A percentile compares a stretch with the other conserved stretches of the same genome.
phyloP scores from a whole-genome alignment of 2,329 filamentous ascomycete genomes.

The Paraphoma sp. region DNA sequence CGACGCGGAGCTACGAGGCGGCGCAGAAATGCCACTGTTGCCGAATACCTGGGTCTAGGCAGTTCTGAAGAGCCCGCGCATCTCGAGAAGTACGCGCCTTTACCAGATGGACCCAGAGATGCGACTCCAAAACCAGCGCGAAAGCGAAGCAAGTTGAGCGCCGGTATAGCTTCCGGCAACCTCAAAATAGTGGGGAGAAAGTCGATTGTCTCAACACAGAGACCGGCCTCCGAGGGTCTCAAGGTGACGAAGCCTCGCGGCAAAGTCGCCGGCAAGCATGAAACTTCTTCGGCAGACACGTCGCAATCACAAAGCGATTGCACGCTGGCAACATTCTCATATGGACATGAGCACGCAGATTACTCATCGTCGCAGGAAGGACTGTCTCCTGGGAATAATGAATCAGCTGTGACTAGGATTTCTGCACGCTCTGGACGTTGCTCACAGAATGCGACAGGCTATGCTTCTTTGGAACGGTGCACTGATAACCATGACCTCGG shows the following conservation, averaged over 20 bases:
- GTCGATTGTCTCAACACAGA: background rate
- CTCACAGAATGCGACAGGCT: too few species aligned
- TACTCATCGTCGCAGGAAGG: too few species aligned
- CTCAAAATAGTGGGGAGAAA: background rate
- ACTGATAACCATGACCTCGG: too few species aligned
- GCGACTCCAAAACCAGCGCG: conserved; percentile 6
- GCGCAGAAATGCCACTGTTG: conserved; percentile 33
- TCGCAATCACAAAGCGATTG: background rate
- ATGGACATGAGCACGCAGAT: background rate
- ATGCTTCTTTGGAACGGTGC: too few species aligned
- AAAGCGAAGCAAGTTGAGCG: conserved; percentile 16
- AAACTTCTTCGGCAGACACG: background rate
- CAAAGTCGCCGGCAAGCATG: background rate
- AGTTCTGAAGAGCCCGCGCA: conserved; percentile 21
- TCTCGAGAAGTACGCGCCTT: conserved; percentile 22
- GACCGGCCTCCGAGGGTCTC: conserved; percentile 20
- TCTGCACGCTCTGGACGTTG: too few species aligned
- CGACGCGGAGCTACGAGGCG: conserved; percentile 1
- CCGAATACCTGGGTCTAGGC: conserved; percentile 36
- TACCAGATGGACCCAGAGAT: conserved; percentile 3
- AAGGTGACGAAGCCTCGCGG: conserved; percentile 16
- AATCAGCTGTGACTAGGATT: too few species aligned
- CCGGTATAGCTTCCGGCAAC: background rate
- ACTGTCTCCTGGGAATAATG: too few species aligned
- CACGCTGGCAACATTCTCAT: background rate